Conservation (phyloP, 148 eudicot genomes). For the Camellia granthamiana region DNA sequence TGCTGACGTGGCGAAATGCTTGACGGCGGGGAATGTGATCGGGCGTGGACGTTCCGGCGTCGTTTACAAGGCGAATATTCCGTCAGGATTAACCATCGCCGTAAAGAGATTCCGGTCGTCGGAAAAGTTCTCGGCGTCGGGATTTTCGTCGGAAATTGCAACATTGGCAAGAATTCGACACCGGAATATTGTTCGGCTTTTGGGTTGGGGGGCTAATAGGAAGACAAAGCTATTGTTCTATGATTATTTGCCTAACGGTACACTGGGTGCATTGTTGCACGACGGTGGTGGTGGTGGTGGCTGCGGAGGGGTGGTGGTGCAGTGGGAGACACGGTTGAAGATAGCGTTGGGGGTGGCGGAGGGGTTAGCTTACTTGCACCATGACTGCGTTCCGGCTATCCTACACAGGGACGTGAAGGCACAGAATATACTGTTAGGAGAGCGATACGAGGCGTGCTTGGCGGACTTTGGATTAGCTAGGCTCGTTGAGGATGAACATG, state of each 20-base stretch:
- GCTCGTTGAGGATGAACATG: slow-evolving; percentile 60
- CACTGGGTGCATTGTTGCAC: slow-evolving; percentile 65
- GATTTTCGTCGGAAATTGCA: slow-evolving; percentile 79
- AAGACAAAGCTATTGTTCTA: slow-evolving; percentile 72
- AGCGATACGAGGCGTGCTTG: slow-evolving; percentile 70
- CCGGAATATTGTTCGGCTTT: slow-evolving; percentile 65
- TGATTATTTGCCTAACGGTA: slow-evolving; percentile 68
- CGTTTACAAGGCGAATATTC: slow-evolving; percentile 47
- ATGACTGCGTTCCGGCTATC: slow-evolving; percentile 78
- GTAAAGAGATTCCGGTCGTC: slow-evolving; percentile 61
- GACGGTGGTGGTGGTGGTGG: slow-evolving; percentile 25
- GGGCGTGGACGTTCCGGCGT: slow-evolving; percentile 72
- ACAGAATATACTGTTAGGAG: slow-evolving; percentile 79
- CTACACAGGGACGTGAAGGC: slow-evolving; percentile 87
- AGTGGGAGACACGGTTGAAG: slow-evolving; percentile 76
- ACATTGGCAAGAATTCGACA: slow-evolving; percentile 76
- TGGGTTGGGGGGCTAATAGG: slow-evolving; percentile 79
- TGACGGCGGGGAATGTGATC: slow-evolving; percentile 53
- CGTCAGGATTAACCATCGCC: slow-evolving; percentile 48
- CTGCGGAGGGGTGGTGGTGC: slow-evolving; percentile 23
- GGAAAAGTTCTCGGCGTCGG: slow-evolving; percentile 49
- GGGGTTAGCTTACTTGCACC: slow-evolving; percentile 84
- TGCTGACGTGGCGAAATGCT: slow-evolving; percentile 51
- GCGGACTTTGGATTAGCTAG: slow-evolving; percentile 94
- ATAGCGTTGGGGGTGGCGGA: slow-evolving; percentile 84